phyloP scores from a whole-genome alignment of 2,329 filamentous ascomycete genomes.

The Pseudogymnoascus sp. region DNA sequence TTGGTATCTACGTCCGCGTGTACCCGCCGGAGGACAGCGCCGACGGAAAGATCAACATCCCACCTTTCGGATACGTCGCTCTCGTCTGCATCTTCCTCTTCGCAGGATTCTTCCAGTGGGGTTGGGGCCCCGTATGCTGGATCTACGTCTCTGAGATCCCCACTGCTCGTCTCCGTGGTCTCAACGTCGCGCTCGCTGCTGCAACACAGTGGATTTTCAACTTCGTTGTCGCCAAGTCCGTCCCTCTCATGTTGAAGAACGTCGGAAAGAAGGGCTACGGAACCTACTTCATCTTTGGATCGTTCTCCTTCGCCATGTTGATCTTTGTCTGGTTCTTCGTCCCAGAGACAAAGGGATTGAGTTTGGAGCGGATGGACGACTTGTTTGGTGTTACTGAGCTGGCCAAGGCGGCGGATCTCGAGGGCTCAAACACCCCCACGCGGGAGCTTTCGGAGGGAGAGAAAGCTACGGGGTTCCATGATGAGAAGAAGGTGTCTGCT shows the following conservation, averaged over 20 bases:
- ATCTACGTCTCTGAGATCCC: constrained; percentile 64
- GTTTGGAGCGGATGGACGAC: constrained; percentile 55
- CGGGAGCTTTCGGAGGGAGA: neutral
- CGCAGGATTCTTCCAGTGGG: constrained; percentile 60
- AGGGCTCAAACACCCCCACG: neutral
- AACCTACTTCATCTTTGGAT: constrained; percentile 62
- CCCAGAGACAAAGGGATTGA: constrained; percentile 61
- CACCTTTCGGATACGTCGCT: constrained; percentile 60
- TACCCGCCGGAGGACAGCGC: constrained; percentile 46
- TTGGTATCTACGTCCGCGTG: constrained; percentile 62
- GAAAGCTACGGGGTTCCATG: neutral
- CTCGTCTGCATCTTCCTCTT: constrained; percentile 66
- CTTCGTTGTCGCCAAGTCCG: constrained; percentile 60
- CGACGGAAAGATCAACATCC: constrained; percentile 34
- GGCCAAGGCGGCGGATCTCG: constrained; percentile 18
- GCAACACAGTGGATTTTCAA: constrained; percentile 67
- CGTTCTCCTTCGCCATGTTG: constrained; percentile 57
- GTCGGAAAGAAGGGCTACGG: constrained; percentile 40
- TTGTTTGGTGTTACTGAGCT: constrained; percentile 53
- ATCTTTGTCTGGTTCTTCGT: constrained; percentile 28
- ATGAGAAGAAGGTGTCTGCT: neutral
- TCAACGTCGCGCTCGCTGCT: constrained; percentile 61
- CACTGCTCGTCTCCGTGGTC: constrained; percentile 53
- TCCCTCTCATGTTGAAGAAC: constrained; percentile 57
- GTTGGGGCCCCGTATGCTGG: constrained; percentile 66